Evolutionary conservation across 306 rosid genomes (phyloP), one percentile per base, ranked within the genome.

Genomic region (Parietaria judaica): DNA sequence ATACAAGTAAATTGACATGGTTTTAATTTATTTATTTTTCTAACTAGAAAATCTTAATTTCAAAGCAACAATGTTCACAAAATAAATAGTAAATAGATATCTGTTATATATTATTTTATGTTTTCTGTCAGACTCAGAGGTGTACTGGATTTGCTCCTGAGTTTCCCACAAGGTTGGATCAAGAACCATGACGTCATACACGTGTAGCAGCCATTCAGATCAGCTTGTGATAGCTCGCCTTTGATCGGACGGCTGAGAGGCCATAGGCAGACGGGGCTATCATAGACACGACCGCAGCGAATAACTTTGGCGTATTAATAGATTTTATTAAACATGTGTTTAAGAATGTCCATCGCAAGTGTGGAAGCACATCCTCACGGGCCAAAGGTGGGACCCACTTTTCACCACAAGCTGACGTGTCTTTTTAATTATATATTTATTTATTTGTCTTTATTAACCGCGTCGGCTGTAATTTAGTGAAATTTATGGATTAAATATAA

Each of bases 311-410:
- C 2, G n/a, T 16, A 63, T 51, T 6, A 14, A 60, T 11, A 10
- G 43, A 34, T 6, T 36, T 59, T 13, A 3, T 31, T 9, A 50
- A 54, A 79, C 84, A 73, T 73, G 90, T 72, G 85, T 67, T 23
- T 74, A 37, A 63, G 73, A 73, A 82, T 78, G 79, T 51, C 76
- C 63, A 63, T 77, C 73, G 61, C 84, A 66, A 62, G 66, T 34
- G 74, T 57, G 73, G 70, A 61, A 65, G 66, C 74, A 72, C 80
- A 80, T 78, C 80, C 70, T 43, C 12, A 9, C 0, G 13, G 1
- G 62, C 43, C 11, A 8, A 0, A 9, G 1, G 65, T 6, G 75
- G 85, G 83, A 5, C 78, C 89, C 73, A 52, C 61, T 43, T 49
- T 14, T 7, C 4, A 9, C 51, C 80, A 7, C 84, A 82, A 77